A percentile compares a stretch with the other conserved stretches of the same genome.
phyloP scores from a whole-genome alignment of 768 basidiomycete species.

The Rhizopogon sp. region DNA sequence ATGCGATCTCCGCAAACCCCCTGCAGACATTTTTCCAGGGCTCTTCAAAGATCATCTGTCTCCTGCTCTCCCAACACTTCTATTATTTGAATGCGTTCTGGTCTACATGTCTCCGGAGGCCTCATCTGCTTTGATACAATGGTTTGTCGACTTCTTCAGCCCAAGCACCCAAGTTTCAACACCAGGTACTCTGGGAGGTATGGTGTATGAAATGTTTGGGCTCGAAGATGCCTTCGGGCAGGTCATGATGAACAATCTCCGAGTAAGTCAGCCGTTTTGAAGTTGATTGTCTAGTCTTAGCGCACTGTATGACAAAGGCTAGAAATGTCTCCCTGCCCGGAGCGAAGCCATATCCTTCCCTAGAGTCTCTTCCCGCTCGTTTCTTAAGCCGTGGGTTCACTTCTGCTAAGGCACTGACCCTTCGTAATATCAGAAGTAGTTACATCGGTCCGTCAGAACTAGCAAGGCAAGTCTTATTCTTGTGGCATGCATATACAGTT shows the following conservation, averaged over 20 bases:
- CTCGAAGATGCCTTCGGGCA: slow-evolving; percentile 85
- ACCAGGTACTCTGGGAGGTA: slow-evolving; percentile 36
- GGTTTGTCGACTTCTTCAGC: slow-evolving; percentile 63
- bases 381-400: slow-evolving; percentile 58
- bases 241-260: slow-evolving; percentile 87
- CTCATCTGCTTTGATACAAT: slow-evolving; percentile 57
- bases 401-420: slow-evolving; percentile 48
- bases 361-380: slow-evolving; percentile 50
- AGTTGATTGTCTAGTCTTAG: not conserved
- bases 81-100: slow-evolving; percentile 91
- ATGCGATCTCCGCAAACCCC: slow-evolving; percentile 65
- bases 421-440: slow-evolving; percentile 61
- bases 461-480: slow-evolving; percentile 42
- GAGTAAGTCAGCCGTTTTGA: slow-evolving; percentile 37
- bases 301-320: slow-evolving; percentile 34
- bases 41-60: slow-evolving; percentile 43
- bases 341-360: slow-evolving; percentile 52
- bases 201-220: slow-evolving; percentile 94
- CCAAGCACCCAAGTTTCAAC: not conserved
- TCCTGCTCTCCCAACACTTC: slow-evolving; percentile 65
- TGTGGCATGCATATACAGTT: not conserved
- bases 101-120: slow-evolving; percentile 73
- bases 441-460: slow-evolving; percentile 48
- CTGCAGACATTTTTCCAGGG: slow-evolving; percentile 41
- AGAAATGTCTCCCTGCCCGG: slow-evolving; percentile 76